Percentiles rank a stretch among this genome's conserved stretches.
These are phyloP conservation scores for Tetrahymena elliotti DNA, from an alignment of 73 alveolate species.

Conservation along the genomic window DNA sequence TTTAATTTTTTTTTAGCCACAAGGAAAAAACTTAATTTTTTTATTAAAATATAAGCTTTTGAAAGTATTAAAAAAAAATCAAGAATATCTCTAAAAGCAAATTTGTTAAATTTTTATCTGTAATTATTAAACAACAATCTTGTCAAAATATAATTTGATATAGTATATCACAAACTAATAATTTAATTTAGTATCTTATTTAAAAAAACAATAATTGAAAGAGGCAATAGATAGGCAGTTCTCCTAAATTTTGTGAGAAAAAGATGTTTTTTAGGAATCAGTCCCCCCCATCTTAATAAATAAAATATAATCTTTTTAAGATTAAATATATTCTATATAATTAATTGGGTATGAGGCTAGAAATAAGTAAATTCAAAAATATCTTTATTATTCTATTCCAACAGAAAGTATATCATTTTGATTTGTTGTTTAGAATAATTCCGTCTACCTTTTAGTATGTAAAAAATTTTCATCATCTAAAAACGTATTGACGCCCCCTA, in stretches of 20 bases:
- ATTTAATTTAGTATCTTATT: not conserved
- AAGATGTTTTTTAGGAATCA: no score
- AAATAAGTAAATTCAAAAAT: not conserved
- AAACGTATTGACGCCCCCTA: not conserved
- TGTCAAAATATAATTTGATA: not conserved
- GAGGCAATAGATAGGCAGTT: not conserved
- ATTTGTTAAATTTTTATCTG: not conserved
- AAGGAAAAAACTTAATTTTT: not conserved
- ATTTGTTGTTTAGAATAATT: no score
- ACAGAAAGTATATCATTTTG: no score
- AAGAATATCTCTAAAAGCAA: not conserved
- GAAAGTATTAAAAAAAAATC: not conserved
- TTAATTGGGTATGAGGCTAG: not conserved
- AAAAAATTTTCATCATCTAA: not conserved
- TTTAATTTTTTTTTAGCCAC: not conserved
- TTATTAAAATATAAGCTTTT: not conserved
- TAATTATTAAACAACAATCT: not conserved
- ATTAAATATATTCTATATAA: not conserved
- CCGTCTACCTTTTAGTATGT: not conserved
- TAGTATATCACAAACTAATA: not conserved
- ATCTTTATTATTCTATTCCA: not conserved
- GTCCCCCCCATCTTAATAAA: not conserved
- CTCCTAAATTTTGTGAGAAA: not conserved
- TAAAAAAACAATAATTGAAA: not conserved
- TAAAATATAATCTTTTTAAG: not conserved